phyloP scores from a whole-genome alignment of 202 grass and related monocot genomes.

The Cymbopogon flexuosus region DNA sequence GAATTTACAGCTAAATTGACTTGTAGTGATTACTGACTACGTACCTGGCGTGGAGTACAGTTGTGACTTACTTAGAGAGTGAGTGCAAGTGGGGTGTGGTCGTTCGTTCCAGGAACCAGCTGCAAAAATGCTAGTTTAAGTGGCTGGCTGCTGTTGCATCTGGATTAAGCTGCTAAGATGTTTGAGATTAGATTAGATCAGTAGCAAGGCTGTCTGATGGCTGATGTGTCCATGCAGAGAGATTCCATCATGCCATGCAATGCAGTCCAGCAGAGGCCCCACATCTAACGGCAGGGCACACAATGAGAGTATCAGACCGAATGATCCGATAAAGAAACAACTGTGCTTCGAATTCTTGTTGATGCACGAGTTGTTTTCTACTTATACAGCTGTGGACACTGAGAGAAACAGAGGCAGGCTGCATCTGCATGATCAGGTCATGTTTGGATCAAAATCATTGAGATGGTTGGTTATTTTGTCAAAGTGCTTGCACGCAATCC shows the following conservation, averaged over 20 bases:
- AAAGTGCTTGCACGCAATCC: neutral
- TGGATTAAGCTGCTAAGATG: slow-evolving; percentile 33
- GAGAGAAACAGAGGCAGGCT: neutral
- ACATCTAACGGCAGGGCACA: slow-evolving; percentile 18
- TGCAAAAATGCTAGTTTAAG: slow-evolving; percentile 29
- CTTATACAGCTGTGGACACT: neutral
- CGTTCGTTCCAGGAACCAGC: slow-evolving; percentile 33
- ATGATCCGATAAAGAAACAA: neutral
- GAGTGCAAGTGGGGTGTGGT: slow-evolving; percentile 21
- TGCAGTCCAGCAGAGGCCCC: neutral
- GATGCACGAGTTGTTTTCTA: neutral
- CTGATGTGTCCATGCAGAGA: slow-evolving; percentile 32
- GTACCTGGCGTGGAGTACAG: slow-evolving; percentile 20
- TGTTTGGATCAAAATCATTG: neutral
- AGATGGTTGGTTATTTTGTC: neutral
- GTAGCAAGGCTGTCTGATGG: slow-evolving; percentile 15
- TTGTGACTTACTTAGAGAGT: neutral
- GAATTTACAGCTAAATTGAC: slow-evolving; percentile 44
- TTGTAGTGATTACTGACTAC: slow-evolving; percentile 17
- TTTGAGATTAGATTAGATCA: neutral
- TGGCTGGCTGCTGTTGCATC: slow-evolving; percentile 33
- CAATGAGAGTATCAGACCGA: neutral
- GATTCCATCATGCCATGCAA: slow-evolving; percentile 27
- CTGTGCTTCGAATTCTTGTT: neutral
- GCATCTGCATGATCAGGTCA: neutral